Evolutionary conservation across 1,284 basidiomycete species (phyloP).

Genomic region (Vanrija sp.): DNA sequence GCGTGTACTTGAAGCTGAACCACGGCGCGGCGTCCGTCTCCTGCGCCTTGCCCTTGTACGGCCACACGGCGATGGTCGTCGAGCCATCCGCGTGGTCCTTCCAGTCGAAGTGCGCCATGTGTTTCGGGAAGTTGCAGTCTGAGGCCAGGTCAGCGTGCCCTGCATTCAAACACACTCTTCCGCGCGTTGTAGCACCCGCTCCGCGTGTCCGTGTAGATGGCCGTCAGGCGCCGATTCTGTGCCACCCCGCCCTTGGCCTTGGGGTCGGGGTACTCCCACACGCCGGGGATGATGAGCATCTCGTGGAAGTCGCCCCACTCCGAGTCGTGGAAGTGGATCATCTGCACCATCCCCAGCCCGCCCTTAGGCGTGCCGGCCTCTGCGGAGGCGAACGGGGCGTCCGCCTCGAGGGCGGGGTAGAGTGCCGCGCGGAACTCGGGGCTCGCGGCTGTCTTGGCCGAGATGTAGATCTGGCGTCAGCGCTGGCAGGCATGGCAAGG

Average conservation of each 20-base stretch:
- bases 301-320: constrained; percentile 5
- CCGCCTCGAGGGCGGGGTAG: constrained; percentile 4
- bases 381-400: background rate
- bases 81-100: background rate
- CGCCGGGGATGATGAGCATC: constrained; percentile 5
- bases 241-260: background rate
- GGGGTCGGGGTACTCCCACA: background rate
- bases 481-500: no score
- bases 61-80: background rate
- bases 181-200: constrained; percentile 7
- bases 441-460: background rate
- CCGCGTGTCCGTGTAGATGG: constrained; percentile 7
- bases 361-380: constrained; percentile 1
- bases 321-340: constrained; percentile 4
- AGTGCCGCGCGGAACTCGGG: background rate
- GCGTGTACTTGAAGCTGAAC: constrained; percentile 3
- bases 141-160: no score
- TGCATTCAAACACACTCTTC: background rate
- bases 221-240: background rate
- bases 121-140: constrained; percentile 11
- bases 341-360: constrained; percentile 3
- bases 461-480: background rate
- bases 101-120: constrained; percentile 7
- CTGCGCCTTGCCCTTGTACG: background rate
- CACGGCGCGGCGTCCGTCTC: background rate